These are phyloP conservation scores for Penicillium sp. DNA, from an alignment of 2,329 filamentous ascomycete genomes.

Conservation along the genomic window DNA sequence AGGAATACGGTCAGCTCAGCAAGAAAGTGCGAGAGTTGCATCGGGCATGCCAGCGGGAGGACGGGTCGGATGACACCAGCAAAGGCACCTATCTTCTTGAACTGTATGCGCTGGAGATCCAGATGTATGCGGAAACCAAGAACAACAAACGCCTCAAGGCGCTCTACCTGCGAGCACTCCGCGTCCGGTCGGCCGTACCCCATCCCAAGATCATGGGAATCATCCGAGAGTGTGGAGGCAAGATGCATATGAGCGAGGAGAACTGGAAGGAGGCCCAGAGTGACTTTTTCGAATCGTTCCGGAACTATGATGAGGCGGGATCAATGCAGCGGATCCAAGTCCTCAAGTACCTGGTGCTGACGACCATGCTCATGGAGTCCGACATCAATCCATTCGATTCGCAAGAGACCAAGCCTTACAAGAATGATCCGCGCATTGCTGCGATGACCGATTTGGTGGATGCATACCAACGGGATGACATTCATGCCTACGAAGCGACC, in stretches of 20 bases:
- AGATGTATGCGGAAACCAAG: conserved; percentile 94
- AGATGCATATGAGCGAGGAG: conserved; percentile 99
- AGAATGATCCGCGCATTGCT: conserved; percentile 86
- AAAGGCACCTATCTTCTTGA: conserved; percentile 96
- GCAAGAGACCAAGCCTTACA: conserved; percentile 97
- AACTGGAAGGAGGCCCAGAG: conserved; percentile 97
- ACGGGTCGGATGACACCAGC: conserved; percentile 76
- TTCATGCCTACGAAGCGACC: conserved; percentile 83
- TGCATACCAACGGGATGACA: conserved; percentile 91
- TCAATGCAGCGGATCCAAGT: conserved; percentile 95
- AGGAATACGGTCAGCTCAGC: conserved; percentile 72
- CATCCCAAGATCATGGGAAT: conserved; percentile 99
- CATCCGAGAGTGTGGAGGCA: conserved; percentile 95
- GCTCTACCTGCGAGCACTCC: conserved; percentile 83
- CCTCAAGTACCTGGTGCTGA: conserved; percentile 90
- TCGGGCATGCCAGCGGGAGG: conserved; percentile 76
- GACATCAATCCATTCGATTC: conserved; percentile 99
- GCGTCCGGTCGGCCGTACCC: conserved; percentile 91
- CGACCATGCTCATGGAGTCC: conserved; percentile 97
- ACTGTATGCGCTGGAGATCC: conserved; percentile 93
- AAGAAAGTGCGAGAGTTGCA: conserved; percentile 86
- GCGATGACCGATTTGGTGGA: conserved; percentile 97
- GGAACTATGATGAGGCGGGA: conserved; percentile 96
- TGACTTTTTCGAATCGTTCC: conserved; percentile 98
- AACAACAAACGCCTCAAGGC: conserved; percentile 97